Conservation (phyloP, 768 basidiomycete genomes). For the Lentinus brumalis region DNA sequence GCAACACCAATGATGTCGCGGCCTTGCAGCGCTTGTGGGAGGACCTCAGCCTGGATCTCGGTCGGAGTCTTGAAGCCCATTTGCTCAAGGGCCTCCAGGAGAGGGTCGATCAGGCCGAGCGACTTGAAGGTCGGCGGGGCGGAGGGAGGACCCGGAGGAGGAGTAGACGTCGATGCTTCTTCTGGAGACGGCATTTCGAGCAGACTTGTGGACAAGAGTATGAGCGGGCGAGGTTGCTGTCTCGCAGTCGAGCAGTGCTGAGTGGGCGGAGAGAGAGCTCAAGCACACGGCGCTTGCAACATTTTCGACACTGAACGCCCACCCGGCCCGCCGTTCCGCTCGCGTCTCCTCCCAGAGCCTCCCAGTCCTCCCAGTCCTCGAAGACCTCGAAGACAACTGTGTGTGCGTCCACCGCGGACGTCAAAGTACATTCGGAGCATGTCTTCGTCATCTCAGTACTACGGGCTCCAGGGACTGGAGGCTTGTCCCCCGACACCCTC, state of each 20-base stretch:
- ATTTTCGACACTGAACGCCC: not conserved
- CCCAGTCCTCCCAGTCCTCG: not conserved
- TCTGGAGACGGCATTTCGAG: conserved; percentile 61
- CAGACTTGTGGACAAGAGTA: too few relatives aligned
- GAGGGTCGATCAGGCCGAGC: conserved; percentile 86
- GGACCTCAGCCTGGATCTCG: conserved; percentile 81
- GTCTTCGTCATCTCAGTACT: not conserved
- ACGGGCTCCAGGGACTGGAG: conserved; percentile 35
- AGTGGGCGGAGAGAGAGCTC: conserved; percentile 1
- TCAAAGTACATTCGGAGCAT: not conserved
- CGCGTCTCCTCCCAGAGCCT: not conserved
- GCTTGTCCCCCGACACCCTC: conserved; percentile 64
- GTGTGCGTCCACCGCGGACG: not conserved
- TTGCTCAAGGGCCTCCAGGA: conserved; percentile 82
- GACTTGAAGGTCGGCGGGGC: conserved; percentile 66
- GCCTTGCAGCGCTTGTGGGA: conserved; percentile 88
- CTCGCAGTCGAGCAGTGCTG: not conserved
- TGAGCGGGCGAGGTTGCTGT: too few relatives aligned
- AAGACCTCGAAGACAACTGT: not conserved
- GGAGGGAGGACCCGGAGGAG: conserved; percentile 21
- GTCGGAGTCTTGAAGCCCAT: conserved; percentile 86
- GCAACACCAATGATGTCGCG: conserved; percentile 99
- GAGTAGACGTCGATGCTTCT: conserved; percentile 53
- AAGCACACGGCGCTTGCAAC: conserved; percentile 5
- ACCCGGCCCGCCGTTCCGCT: not conserved